phyloP scores from a whole-genome alignment of 345 rosid genomes.

The Cardamine resedifolia region DNA sequence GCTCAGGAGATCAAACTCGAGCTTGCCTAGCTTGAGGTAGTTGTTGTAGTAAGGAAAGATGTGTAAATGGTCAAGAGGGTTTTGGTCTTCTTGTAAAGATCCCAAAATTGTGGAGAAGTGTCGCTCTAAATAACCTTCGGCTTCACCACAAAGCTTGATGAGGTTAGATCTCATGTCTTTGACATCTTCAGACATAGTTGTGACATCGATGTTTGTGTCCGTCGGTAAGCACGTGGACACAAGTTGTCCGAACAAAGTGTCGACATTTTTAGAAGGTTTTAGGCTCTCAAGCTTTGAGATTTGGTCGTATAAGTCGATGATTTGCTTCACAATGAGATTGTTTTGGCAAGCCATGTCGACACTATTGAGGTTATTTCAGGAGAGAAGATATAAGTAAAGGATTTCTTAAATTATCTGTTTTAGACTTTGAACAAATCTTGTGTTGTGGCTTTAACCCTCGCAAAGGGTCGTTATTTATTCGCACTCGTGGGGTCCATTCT shows the following conservation, averaged over 20 bases:
- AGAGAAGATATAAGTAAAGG: constrained; percentile 12
- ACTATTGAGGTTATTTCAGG: constrained; percentile 23
- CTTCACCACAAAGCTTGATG: constrained; percentile 71
- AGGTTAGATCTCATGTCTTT: constrained; percentile 66
- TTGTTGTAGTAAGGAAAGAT: constrained; percentile 74
- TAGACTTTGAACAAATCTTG: constrained; percentile 18
- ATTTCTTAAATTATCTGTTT: constrained; percentile 13
- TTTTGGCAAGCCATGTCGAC: constrained; percentile 66
- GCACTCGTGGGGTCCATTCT: constrained; percentile 22
- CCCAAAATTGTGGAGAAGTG: constrained; percentile 65
- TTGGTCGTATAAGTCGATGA: constrained; percentile 58
- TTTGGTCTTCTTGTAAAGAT: constrained; percentile 42
- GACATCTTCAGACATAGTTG: constrained; percentile 47
- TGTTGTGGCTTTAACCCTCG: constrained; percentile 32
- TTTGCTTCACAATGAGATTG: constrained; percentile 50
- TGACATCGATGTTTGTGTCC: constrained; percentile 55
- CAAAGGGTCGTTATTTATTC: constrained; percentile 36
- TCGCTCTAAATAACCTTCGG: constrained; percentile 68
- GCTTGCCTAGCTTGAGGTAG: constrained; percentile 71
- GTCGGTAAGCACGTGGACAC: constrained; percentile 79
- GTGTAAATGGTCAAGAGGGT: constrained; percentile 63
- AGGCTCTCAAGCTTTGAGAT: constrained; percentile 66
- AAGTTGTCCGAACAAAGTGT: constrained; percentile 67
- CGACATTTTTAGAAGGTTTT: constrained; percentile 73
- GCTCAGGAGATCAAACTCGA: constrained; percentile 58